Evolutionary conservation across 768 basidiomycete species (phyloP).

Genomic region (Russula abietina): DNA sequence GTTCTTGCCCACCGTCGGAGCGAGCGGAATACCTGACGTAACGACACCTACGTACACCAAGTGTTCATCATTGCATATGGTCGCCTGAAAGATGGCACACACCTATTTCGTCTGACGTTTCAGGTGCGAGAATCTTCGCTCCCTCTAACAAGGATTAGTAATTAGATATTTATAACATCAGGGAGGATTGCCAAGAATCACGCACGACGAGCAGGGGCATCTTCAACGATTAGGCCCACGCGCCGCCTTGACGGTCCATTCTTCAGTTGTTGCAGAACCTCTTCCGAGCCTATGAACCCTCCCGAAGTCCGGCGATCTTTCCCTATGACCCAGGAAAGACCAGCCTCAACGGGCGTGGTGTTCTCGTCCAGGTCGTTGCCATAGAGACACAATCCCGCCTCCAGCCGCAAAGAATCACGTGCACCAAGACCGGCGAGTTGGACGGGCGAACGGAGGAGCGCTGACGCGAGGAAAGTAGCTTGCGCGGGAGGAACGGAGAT

Average conservation of each 20-base stretch:
- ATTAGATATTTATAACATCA: neutral
- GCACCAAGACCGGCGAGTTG: slow-evolving; percentile 88
- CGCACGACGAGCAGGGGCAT: slow-evolving; percentile 80
- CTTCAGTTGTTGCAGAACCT: slow-evolving; percentile 68
- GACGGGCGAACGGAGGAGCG: slow-evolving; percentile 59
- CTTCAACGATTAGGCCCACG: slow-evolving; percentile 79
- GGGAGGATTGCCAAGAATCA: slow-evolving; percentile 17
- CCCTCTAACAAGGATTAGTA: slow-evolving; percentile 50
- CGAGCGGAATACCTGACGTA: slow-evolving; percentile 88
- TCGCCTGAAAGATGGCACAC: slow-evolving; percentile 24
- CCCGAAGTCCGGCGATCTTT: slow-evolving; percentile 72
- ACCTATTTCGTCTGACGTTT: slow-evolving; percentile 57
- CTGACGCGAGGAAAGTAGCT: slow-evolving; percentile 60
- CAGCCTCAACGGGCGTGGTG: slow-evolving; percentile 85
- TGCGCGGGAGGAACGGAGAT: slow-evolving; percentile 83
- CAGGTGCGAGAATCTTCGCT: slow-evolving; percentile 60
- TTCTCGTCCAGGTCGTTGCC: slow-evolving; percentile 89
- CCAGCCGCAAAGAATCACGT: slow-evolving; percentile 87
- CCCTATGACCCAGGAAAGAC: slow-evolving; percentile 87
- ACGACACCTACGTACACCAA: slow-evolving; percentile 47
- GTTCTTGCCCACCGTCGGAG: slow-evolving; percentile 82
- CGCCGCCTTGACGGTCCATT: slow-evolving; percentile 71
- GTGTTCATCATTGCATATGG: slow-evolving; percentile 12
- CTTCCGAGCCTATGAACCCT: slow-evolving; percentile 73
- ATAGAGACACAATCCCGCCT: slow-evolving; percentile 96